Percentiles rank a stretch among this genome's conserved stretches.
Conservation (phyloP, 495 filamentous ascomycete genomes). For the Poronia punctata region DNA sequence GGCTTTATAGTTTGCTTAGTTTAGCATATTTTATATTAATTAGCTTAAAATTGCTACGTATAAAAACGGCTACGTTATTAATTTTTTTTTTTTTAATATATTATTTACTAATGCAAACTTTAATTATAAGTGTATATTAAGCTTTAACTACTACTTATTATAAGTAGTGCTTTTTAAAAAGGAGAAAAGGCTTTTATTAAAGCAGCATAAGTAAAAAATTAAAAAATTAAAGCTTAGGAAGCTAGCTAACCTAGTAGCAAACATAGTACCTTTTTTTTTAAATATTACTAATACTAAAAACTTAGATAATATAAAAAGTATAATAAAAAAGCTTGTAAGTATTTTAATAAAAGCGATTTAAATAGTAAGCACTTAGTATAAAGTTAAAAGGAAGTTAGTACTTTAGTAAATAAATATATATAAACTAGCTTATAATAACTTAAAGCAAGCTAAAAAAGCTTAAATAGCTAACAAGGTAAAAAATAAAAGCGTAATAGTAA, state of each 20-base stretch:
- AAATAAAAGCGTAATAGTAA: not conserved
- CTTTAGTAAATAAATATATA: not conserved
- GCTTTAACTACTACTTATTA: not conserved
- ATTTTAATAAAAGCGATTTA: not conserved
- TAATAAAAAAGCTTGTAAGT: not conserved
- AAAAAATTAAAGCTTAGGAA: not conserved
- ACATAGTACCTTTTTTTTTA: not conserved
- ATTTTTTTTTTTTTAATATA: not conserved
- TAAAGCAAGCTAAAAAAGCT: not conserved
- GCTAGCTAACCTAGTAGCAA: not conserved
- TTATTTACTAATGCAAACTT: not conserved
- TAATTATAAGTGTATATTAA: not conserved
- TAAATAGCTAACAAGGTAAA: no score
- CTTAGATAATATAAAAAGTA: not conserved
- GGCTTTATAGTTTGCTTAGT: not conserved
- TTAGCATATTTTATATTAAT: not conserved
- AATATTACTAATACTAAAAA: not conserved
- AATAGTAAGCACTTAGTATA: not conserved
- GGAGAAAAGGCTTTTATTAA: not conserved
- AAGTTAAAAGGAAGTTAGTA: not conserved
- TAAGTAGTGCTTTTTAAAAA: not conserved
- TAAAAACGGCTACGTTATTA: not conserved
- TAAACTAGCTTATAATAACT: not conserved
- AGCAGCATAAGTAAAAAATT: not conserved
- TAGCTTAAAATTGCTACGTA: not conserved